phyloP scores from a whole-genome alignment of 306 rosid species.

The Coriaria nepalensis region DNA sequence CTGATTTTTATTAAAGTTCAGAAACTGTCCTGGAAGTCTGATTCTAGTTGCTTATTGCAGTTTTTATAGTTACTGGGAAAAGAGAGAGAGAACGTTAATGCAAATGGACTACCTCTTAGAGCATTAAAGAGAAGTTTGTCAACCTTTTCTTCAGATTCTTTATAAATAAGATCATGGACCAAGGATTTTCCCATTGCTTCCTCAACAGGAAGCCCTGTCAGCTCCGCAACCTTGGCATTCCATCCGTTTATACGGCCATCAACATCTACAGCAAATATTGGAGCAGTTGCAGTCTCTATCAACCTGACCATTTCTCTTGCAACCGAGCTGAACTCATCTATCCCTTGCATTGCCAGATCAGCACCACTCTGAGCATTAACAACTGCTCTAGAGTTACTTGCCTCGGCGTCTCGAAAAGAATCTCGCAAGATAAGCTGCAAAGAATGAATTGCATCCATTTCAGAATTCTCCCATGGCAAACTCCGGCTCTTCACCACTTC shows the following conservation, averaged over 20 bases:
- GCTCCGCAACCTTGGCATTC: conserved; percentile 88
- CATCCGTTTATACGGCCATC: conserved; percentile 89
- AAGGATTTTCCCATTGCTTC: conserved; percentile 92
- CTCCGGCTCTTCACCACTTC: conserved; percentile 98
- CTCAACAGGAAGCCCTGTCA: conserved; percentile 81
- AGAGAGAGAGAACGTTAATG: conserved; percentile 6
- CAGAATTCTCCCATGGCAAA: conserved; percentile 88
- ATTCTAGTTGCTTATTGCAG: neutral
- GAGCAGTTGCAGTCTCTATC: conserved; percentile 98
- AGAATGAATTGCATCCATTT: conserved; percentile 97
- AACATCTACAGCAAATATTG: conserved; percentile 81
- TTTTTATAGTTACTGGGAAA: conserved; percentile 1
- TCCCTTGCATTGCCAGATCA: conserved; percentile 55
- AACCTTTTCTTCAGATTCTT: conserved; percentile 64
- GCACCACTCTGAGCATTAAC: conserved; percentile 28
- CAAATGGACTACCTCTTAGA: conserved; percentile 52
- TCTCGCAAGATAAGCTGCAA: conserved; percentile 90
- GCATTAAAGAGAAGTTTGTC: conserved; percentile 62
- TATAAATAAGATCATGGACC: conserved; percentile 63
- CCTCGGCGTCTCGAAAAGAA: conserved; percentile 52
- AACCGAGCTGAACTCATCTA: conserved; percentile 88
- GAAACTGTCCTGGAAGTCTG: neutral
- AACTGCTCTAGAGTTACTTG: conserved; percentile 61
- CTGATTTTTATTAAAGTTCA: too few species aligned
- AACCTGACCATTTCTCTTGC: conserved; percentile 97